Base-by-base conservation (phyloP, 2,329 filamentous ascomycete species). In the Paecilomyces variotii region DNA sequence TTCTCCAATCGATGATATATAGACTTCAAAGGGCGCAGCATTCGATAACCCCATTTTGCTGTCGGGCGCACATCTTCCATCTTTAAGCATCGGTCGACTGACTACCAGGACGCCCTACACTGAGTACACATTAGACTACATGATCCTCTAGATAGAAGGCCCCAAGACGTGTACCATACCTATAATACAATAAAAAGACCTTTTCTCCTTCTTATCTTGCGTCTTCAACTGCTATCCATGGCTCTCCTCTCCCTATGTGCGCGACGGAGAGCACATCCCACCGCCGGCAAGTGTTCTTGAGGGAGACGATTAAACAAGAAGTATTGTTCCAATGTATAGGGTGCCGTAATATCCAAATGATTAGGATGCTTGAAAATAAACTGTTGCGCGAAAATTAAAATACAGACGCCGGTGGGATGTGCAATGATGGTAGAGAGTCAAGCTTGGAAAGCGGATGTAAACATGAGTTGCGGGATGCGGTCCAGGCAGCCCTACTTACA, bases 21-120 rank as follows among this genome's bases (percentile, higher is more conserved):
- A 19, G 74, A 74, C 19, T 68, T 70, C 57, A 79, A 65, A 32
- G 76, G 76, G 59, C 75, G 73, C 57, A 79, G 63, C 59, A 76
- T 71, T 63, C 75, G 73, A 59, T 76, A 75, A 57, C 73, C 74
- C 75, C 75, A 77, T 72, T 68, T 73, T 55, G 74, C 72, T 6
- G 73, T 77, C 50, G 71, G 65, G 59, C 70, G 70, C 53, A 74
- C 60, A 58, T 75, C 71, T 54, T 73, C 70, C 72, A 75, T 75
- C 27, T 52, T 52, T 24, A 26, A 52, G 25, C 25, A 28, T 28
- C 25, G 27, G 12, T 26, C 25, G 24, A 14, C 50, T 26, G 50
- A 14, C 50, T 26, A 24, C 11, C 32, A 24, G 32, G 26, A 26
- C 32, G 35, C 19, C 32, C 32, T 59, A 59, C 39, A 9, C 19